A percentile compares a stretch with the other conserved stretches of the same genome.
These are phyloP conservation scores for Leishmania aethiopica DNA, from an alignment of 208 protist genomes.

Conservation along the genomic window DNA sequence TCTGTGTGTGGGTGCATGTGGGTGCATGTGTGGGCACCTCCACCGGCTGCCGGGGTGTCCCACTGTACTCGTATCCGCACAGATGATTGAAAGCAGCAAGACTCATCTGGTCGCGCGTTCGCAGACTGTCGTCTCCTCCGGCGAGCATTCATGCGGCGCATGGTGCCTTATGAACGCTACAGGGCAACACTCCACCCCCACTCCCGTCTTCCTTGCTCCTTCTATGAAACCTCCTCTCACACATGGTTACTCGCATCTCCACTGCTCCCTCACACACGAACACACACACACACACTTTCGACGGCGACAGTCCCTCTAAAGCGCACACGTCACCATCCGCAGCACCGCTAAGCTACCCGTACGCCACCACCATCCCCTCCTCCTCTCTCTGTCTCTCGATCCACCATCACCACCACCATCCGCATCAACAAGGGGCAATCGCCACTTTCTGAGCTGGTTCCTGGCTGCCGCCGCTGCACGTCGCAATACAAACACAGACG, in stretches of 20 bases:
- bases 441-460: neutral
- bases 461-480: neutral
- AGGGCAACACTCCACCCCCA: neutral
- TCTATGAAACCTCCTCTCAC: neutral
- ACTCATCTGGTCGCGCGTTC: neutral
- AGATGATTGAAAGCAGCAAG: neutral
- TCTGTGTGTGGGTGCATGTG: too few relatives aligned
- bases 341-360: neutral
- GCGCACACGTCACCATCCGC: neutral
- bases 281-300: neutral
- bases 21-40: neutral
- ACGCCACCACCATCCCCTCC: neutral
- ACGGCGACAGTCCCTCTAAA: neutral
- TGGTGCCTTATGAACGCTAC: neutral
- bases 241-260: neutral
- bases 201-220: neutral
- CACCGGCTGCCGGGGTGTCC: neutral
- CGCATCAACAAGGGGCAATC: neutral
- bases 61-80: neutral
- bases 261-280: neutral
- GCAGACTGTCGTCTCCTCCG: neutral
- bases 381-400: conserved; percentile 5
- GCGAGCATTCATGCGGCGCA: neutral
- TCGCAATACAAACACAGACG: neutral
- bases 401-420: neutral